Percentiles rank a stretch among this genome's conserved stretches.
These are phyloP conservation scores for Chlamydomonas sp. DNA, from an alignment of 139 green algal species.

Conservation along the genomic window DNA sequence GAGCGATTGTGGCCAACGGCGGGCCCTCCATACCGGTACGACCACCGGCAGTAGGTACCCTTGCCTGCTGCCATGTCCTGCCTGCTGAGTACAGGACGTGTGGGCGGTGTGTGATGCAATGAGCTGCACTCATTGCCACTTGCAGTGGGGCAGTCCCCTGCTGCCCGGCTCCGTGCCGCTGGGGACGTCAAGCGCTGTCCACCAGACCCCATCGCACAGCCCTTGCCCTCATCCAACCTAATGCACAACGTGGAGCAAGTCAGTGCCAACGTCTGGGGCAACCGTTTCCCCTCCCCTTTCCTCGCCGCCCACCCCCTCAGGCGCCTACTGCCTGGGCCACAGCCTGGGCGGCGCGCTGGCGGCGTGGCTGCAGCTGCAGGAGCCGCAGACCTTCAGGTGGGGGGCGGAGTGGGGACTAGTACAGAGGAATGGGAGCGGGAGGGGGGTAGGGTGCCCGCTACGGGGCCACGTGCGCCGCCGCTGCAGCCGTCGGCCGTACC, in stretches of 20 bases:
- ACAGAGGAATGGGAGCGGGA: background rate
- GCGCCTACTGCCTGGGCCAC: conserved; percentile 46
- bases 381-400: conserved; percentile 43
- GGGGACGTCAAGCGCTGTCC: no score
- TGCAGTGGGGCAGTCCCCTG: no score
- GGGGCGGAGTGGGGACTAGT: background rate
- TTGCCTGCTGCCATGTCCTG: no score
- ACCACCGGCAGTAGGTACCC: no score
- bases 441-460: background rate
- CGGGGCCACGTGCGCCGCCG: background rate
- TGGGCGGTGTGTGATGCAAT: no score
- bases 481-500: background rate
- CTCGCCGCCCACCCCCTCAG: background rate
- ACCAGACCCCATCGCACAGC: no score
- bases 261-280: background rate
- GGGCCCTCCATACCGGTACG: no score
- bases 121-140: no score
- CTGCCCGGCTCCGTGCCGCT: no score
- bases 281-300: background rate
- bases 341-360: conserved; percentile 46
- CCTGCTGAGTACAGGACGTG: no score
- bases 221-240: background rate
- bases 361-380: conserved; percentile 8
- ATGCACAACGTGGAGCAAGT: background rate
- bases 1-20: no score